These are phyloP conservation scores for Colletotrichum cereale DNA, from an alignment of 2,329 filamentous ascomycete genomes.

Conservation along the genomic window DNA sequence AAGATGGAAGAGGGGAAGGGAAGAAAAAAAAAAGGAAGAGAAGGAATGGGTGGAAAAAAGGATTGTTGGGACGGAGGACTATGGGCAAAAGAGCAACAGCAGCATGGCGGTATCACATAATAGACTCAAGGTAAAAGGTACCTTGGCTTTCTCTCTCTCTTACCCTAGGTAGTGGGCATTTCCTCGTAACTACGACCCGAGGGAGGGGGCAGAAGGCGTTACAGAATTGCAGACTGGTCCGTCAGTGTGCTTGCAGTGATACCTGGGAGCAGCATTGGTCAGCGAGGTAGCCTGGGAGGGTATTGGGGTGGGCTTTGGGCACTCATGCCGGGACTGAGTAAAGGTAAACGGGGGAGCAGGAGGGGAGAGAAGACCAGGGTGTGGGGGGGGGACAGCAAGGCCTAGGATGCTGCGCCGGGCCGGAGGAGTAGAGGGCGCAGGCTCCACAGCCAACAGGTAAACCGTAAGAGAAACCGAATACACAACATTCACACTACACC, in stretches of 20 bases:
- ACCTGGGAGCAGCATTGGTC: conserved; percentile 33
- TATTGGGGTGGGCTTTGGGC: not conserved
- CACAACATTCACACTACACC: not conserved
- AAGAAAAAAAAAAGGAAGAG: conserved; percentile 10
- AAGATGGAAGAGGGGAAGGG: conserved; percentile 1
- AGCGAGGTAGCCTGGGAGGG: conserved; percentile 13
- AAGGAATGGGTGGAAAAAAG: conserved; percentile 2
- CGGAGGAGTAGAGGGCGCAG: not conserved
- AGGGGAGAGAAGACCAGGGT: not conserved
- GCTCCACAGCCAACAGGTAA: not conserved
- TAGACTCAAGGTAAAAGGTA: not conserved
- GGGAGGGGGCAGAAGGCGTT: conserved; percentile 36
- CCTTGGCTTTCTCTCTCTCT: not conserved
- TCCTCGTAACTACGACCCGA: conserved; percentile 3
- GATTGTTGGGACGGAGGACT: conserved; percentile 36
- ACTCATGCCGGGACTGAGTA: not conserved
- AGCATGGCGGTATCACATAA: conserved; percentile 38
- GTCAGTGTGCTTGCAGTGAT: conserved; percentile 40
- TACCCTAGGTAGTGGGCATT: conserved; percentile 14
- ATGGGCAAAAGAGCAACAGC: conserved; percentile 24
- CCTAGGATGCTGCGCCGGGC: not conserved
- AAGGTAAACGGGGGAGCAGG: not conserved
- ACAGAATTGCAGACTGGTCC: conserved; percentile 39
- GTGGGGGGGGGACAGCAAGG: not conserved
- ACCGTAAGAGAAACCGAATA: conserved; percentile 3